Evolutionary conservation across 2,329 filamentous ascomycete genomes (phyloP), one percentile per base, ranked within the genome.

Genomic region (Aspergillus pseudoglaucus): DNA sequence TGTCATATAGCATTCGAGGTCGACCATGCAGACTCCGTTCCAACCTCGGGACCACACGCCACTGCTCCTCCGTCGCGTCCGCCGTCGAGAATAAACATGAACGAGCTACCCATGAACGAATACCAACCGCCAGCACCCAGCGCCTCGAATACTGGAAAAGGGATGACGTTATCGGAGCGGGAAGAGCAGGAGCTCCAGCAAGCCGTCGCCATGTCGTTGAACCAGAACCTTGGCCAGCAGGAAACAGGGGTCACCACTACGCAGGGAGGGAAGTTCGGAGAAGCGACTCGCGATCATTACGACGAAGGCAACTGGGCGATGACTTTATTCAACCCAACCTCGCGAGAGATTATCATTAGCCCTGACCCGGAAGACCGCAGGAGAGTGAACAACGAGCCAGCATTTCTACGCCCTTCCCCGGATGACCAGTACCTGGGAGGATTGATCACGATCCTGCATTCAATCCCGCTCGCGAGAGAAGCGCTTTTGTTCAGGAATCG

Each of bases 401-500:
- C 74, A 14, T 79, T 84, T 49, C 65, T 84, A 45, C 81, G 81
- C 48, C 79, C 78, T 14, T 67, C 76, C 2, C 69, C 75, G 10
- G 70, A 74, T 39, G 71, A 68, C 38, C 71, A 78, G 48, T 79
- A 80, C 56, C 65, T 83, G n/a, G 75, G 78, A 23, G 76, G 75
- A 3, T 66, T 83, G 17, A 58, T 85, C 39, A 82, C 80, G 4
- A 82, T 85, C 49, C 70, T 82, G n/a, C 79, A 82, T 57, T 72
- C 76, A 17, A 82, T 84, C 47, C 80, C 81, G 3, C 64, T 78
- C 25, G 77, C 76, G 17, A 73, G 80, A 47, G 79, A 83, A 58
- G 75, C 77, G 7, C 68, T 84, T 8, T 62, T 84, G 10, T 61
- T 74, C 37, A 69, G 75, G n/a, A 66, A 67, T 6, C 64, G 72